Evolutionary conservation across 2,329 filamentous ascomycete species (phyloP), one percentile per base, ranked within the genome.

Genomic region (Colletotrichum ledebouriae): DNA sequence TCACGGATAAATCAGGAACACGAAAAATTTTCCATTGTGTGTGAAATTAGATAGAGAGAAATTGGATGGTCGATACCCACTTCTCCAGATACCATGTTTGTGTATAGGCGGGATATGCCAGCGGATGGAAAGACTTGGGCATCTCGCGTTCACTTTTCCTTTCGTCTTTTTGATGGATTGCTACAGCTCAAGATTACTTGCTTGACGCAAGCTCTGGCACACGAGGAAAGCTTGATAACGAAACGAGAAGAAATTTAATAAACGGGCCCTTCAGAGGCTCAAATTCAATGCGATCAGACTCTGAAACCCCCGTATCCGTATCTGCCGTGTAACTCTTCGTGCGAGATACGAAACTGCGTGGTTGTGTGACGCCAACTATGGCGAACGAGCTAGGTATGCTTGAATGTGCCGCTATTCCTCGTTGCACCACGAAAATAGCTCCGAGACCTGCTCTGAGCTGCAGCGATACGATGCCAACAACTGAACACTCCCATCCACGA

Each of bases 41-140:
- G 37, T 65, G 59, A 49, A 37, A 62, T 47, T 68, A 70, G 59
- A 56, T 59, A 47, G 46, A 69, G 39, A 69, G 67, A 69, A 52
- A 59, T 69, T 47, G 58, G 52, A 62, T 55, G 67, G 52, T 56
- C 62, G 56, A 62, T 62, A 66, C 64, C 64, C 29, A 29, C 52
- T 62, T 52, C 52, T 50, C 60, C 41, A 57, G 37, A 67, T 67
- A 63, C 39, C 60, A 63, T 52, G 20, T 53, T 58, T 67, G 59
- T 53, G 29, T 53, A 63, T 52, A 46, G 22, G 22, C 52, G 29
- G 55, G 34, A 10, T 15, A 50, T 6, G 58, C 33, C 17, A n/a
- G 20, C 42, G 13, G 39, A 20, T 34, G 33, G 13, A 29, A 13
- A 34, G 1, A 29, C 15, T 9, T 3, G 29, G 53, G 22, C 47